Base-by-base conservation (phyloP, 176 grass and related monocot species). In the Zizania latifolia region DNA sequence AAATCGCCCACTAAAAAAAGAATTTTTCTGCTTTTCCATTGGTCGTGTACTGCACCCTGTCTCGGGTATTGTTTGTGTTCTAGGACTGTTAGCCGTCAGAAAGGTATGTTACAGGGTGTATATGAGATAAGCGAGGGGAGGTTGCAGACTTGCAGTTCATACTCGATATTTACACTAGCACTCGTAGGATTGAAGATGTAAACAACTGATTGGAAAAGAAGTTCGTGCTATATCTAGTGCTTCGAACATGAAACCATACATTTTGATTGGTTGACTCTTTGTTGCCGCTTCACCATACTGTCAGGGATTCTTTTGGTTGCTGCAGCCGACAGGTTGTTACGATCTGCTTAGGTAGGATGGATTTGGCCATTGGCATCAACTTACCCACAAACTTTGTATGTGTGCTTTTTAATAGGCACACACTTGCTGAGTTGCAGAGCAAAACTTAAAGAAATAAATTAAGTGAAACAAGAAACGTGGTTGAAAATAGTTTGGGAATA, bases 291-390 rank as follows among this genome's bases (percentile, higher is more conserved):
- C 22, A n/a, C 48, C n/a, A 53, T 53, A 53, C 48, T 75, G 40
- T 2, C 11, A 51, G 22, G 22, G 8, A 68, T 53, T 68, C 9
- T 54, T 80, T 55, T 54, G 10, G 32, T 51, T 39, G 43, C 10
- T 50, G 1, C 35, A 38, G 66, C 46, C 56, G 14, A 39, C 35
- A 48, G 58, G 58, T 65, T 37, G 58, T 87, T 65, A 58, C 46
- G 45, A 78, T 78, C 28, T 40, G 51, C 46, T 38, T 80, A 10
- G 83, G 39, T 69, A 31, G 77, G 61, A 53, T 53, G 57, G 50
- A 74, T 61, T 59, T 87, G 31, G 85, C 65, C 22, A 56, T 72
- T 58, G 57, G 10, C 44, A 65, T 76, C 33, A 2, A 14, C 14
- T 34, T 34, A 5, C 29, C 44, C 69, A 81, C 72, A 58, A 48